Base-by-base conservation (phyloP, 768 basidiomycete genomes). In the Mycena pura region DNA sequence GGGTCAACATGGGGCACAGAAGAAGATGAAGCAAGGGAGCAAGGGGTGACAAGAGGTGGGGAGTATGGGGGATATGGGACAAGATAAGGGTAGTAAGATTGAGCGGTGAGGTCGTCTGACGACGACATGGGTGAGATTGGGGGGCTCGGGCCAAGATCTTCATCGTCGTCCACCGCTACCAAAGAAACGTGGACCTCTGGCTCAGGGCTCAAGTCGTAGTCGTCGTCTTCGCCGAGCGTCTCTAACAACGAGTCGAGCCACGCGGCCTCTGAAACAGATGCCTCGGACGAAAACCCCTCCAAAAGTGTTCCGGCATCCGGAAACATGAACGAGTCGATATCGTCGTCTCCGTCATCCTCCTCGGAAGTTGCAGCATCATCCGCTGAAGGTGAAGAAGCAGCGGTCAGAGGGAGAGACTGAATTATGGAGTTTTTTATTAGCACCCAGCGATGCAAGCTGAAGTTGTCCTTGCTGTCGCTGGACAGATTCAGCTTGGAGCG, bases 211-310 rank as follows among this genome's bases (percentile, higher is more conserved):
- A 78, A 80, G 58, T 83, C 76, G 64, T 89, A 87, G 55, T 90
- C 86, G 41, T 90, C 87, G 58, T 85, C 88, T 70, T 90, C 90
- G 63, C 82, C 85, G 29, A 94, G 82, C 10, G 82, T 84, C 77
- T 93, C 89, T 67, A 93, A 73, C 53, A 94, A 77, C 34, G 91
- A 90, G 74, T 93, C 90, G 50, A 94, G 83, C 92, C 92, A 94
- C 68, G 87, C 83, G 52, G 86, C 86, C 74, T 95, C 92, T 17
- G 88, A 87, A 65, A 79, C 77, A 63, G 77, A 78, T 62, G 68
- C 69, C 67, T 76, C 73, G 51, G 79, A 54, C 40, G 71, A 60
- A 61, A 65, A 72, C 62, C 74, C 66, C 48, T 72, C 70, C 66
- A 82, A 78, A 63, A 88, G 77, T 60, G 84, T 82, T 73, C 83